Base-by-base conservation (phyloP, 495 filamentous ascomycete genomes). In the Aspergillus baeticus region DNA sequence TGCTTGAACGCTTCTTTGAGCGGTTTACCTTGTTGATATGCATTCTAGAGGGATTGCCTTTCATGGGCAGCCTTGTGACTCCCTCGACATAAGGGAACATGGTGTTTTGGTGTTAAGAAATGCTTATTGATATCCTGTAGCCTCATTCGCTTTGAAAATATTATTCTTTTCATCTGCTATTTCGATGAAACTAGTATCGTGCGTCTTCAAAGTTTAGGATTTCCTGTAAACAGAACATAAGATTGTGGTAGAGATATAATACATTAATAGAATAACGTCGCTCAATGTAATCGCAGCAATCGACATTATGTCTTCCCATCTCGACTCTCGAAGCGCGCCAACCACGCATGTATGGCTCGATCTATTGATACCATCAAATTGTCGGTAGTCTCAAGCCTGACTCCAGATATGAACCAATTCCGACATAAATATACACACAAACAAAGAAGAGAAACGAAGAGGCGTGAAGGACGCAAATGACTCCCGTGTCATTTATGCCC, bases 221-320 rank as follows among this genome's bases (percentile, higher is more conserved):
- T 43, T 23, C 47, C 18, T 50, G n/a, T 29, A 38, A 18, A n/a
- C 43, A 29, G 36, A 63, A 55, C 33, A 43, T 23, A 17, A 58
- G 26, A 3, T 55, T 31, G 52, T 51, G 44, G 36, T 52, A 60
- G 35, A 58, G 38, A 58, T 71, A 74, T 73, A 71, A 63, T 73
- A 74, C 71, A 75, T 59, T 66, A 62, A 61, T 35, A 63, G 59
- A 70, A 61, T 21, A 65, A 67, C 63, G 69, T 65, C 70, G 72
- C 72, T 73, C 62, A 67, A 75, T 75, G 70, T 69, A 73, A 75
- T 52, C 51, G 53, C 57, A 57, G 51, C 46, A 65, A 37, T 15
- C 17, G 21, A 36, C 54, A 49, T 34, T 17, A n/a, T 47, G 17
- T 29, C 36, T 10, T 14, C 26, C 39, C 14, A 37, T 23, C 5